phyloP scores from a whole-genome alignment of 2,329 filamentous ascomycete species.

The Diaporthe australafricana region DNA sequence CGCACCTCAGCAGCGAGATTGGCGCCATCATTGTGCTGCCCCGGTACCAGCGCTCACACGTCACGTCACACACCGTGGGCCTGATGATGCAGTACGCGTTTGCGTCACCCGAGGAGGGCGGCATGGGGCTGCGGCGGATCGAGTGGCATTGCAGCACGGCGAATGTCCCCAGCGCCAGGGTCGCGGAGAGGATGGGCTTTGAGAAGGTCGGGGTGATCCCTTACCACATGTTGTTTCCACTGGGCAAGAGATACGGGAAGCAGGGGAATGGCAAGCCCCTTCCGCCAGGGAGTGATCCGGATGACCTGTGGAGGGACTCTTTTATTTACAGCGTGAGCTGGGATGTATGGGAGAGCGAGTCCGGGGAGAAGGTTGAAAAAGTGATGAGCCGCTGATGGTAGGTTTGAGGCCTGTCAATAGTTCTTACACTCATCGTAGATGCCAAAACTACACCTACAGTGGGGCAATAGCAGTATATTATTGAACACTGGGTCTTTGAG shows the following conservation, averaged over 20 bases:
- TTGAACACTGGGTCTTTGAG: too few species aligned
- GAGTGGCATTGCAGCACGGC: conserved; percentile 47
- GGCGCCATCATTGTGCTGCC: conserved; percentile 51
- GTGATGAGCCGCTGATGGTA: conserved; percentile 32
- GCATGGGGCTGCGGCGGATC: conserved; percentile 45
- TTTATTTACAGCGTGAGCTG: conserved; percentile 45
- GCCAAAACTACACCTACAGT: too few species aligned
- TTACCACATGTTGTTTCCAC: conserved; percentile 46
- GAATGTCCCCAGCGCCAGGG: conserved; percentile 42
- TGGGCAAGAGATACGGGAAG: conserved; percentile 41
- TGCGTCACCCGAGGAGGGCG: conserved; percentile 35
- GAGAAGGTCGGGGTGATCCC: conserved; percentile 46
- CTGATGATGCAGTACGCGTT: conserved; percentile 48
- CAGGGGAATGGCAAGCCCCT: conserved; percentile 41
- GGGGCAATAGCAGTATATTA: too few species aligned
- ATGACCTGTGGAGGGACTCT: conserved; percentile 44
- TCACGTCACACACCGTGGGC: conserved; percentile 49
- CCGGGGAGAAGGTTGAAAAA: conserved; percentile 38
- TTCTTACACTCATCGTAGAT: background rate
- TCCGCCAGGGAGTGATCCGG: conserved; percentile 40
- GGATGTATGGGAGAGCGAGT: conserved; percentile 45
- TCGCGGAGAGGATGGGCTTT: conserved; percentile 50
- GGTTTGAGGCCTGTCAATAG: too few species aligned
- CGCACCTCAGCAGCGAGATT: conserved; percentile 43
- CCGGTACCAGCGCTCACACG: conserved; percentile 49